A percentile compares a stretch with the other conserved stretches of the same genome.
phyloP scores from a whole-genome alignment of 1,284 basidiomycete species.

The Tilletia indica region DNA sequence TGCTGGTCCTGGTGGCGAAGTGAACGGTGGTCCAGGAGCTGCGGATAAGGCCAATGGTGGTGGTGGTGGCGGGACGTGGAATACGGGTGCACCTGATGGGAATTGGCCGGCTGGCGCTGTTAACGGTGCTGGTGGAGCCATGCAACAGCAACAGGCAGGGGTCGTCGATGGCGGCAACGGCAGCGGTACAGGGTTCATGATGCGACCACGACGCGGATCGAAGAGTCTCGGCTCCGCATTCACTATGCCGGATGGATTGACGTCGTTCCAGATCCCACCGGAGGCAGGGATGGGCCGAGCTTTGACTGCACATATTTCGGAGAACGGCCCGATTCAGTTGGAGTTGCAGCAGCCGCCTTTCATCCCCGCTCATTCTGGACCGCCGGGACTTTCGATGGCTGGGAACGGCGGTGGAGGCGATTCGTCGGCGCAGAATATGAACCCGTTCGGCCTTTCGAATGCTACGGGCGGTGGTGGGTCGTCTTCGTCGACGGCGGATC shows the following conservation, averaged over 20 bases:
- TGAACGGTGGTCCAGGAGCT: not conserved
- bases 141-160: no score
- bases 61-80: not conserved
- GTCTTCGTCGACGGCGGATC: not conserved
- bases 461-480: not conserved
- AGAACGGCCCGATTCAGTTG: conserved; percentile 7
- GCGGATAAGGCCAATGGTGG: not conserved
- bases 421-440: not conserved
- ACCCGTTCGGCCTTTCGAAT: not conserved
- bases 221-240: not conserved
- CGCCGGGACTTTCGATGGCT: not conserved
- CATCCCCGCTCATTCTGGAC: not conserved
- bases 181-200: no score
- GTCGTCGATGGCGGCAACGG: not conserved
- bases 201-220: not conserved
- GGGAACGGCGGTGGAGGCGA: not conserved
- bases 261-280: conserved; percentile 14
- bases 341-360: conserved; percentile 11
- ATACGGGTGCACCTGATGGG: no score
- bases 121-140: no score
- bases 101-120: not conserved
- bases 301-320: conserved; percentile 7
- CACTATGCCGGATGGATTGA: not conserved
- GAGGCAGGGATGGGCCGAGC: conserved; percentile 16
- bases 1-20: no score